Base-by-base conservation (phyloP, 176 grass and related monocot species). In the Alopecurus myosuroides region DNA sequence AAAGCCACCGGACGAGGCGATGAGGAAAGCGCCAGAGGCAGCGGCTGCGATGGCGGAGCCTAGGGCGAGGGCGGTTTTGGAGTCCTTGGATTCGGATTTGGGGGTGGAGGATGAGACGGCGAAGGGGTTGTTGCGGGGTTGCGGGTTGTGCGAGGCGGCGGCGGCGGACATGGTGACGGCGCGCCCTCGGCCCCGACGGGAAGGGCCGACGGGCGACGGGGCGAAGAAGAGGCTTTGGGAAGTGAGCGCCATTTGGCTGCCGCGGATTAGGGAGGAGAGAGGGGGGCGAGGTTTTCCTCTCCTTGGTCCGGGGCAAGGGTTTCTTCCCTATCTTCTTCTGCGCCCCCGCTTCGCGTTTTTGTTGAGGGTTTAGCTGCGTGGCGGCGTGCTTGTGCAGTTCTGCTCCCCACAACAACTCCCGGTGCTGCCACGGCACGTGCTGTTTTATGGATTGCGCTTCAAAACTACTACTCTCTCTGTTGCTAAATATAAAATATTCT, bases 21-120 rank as follows among this genome's bases (percentile, higher is more conserved):
- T 77, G 49, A 94, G 89, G 77, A 90, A 81, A 49, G 89, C 89
- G n/a, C 88, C 88, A 10, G 88, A 85, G 4, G 83, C 92, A 11
- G 87, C 79, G 34, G 64, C 81, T 3, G 88, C 53, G 35, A 88
- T 76, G 77, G 85, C 81, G 39, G 89, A 80, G 83, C 83, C 82
- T 77, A 89, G 62, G 79, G 83, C 83, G 50, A 88, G 82, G 77
- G 89, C 55, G 77, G 89, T 86, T 66, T 89, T 91, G 48, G 85
- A 74, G 74, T 40, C 35, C 41, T 68, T 69, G 18, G 88, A 85
- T 46, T 91, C 83, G 76, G 77, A 53, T 74, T 58, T 80, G 80
- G 62, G 76, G 82, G 71, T 81, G 9, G 87, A 85, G 23, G 51
- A 84, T 35, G 57, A 53, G 37, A 52, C 51, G 11, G 77, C 49